phyloP scores from a whole-genome alignment of 2,329 filamentous ascomycete genomes.

The Sclerotinia subarctica region DNA sequence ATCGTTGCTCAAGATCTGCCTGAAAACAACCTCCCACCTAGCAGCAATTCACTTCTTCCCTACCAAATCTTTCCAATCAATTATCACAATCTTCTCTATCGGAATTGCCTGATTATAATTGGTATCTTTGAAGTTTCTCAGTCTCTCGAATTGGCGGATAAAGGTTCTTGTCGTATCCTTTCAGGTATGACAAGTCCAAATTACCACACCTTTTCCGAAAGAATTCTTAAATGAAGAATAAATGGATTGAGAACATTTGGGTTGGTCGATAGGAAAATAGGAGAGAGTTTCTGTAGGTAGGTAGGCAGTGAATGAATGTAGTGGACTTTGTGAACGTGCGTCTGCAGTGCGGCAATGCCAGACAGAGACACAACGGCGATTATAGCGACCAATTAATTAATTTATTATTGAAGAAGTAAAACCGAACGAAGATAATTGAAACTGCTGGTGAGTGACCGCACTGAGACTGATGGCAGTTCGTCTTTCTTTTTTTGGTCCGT shows the following conservation, averaged over 20 bases:
- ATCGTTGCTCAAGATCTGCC: not conserved
- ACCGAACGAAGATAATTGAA: not conserved
- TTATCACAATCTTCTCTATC: not conserved
- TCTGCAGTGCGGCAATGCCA: conserved; percentile 21
- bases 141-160: conserved; percentile 1
- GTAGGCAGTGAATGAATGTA: conserved; percentile 6
- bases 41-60: not conserved
- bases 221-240: not conserved
- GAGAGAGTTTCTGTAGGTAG: conserved; percentile 14
- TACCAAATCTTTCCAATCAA: not conserved
- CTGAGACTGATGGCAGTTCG: not conserved
- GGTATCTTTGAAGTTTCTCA: not conserved
- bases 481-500: not conserved
- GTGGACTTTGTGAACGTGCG: conserved; percentile 24
- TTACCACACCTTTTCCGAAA: not conserved
- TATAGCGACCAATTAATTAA: conserved; percentile 4
- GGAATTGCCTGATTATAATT: not conserved
- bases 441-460: not conserved
- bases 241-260: not conserved
- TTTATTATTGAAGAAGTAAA: conserved; percentile 4
- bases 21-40: conserved; percentile 3
- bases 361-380: conserved; percentile 9
- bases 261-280: conserved; percentile 15
- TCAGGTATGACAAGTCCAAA: not conserved
- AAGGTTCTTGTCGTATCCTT: not conserved